These are phyloP conservation scores for Camellia oleifera DNA, from an alignment of 179 eudicot species.

Conservation along the genomic window DNA sequence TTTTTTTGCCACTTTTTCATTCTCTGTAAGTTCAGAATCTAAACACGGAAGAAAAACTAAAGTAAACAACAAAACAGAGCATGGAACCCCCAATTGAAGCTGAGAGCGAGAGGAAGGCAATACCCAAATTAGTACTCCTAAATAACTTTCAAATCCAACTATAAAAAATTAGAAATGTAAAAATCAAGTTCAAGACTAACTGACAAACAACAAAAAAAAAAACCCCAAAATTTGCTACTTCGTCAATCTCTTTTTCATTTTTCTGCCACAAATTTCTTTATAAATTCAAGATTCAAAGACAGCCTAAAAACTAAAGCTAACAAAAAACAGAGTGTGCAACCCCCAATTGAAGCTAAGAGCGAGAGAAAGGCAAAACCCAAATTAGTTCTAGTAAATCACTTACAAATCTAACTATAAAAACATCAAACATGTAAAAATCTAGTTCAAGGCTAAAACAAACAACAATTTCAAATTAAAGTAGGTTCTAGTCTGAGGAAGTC, in stretches of 20 bases:
- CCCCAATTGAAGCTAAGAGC: not conserved
- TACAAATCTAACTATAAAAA: not conserved
- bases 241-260: too few species aligned
- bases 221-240: too few species aligned
- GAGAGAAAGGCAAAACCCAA: not conserved
- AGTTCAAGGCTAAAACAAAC: not conserved
- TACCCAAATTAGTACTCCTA: not conserved
- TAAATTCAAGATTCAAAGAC: too few species aligned
- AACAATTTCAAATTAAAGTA: constrained; percentile 21
- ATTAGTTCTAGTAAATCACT: not conserved
- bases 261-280: too few species aligned
- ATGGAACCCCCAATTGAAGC: not conserved
- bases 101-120: not conserved
- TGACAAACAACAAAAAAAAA: too few species aligned
- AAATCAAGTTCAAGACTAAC: too few species aligned
- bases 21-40: too few species aligned
- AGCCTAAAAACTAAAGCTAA: not conserved
- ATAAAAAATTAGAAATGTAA: too few species aligned
- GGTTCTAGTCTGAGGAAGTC: constrained; percentile 82
- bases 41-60: too few species aligned
- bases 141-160: not conserved
- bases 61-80: too few species aligned
- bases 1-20: too few species aligned
- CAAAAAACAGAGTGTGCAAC: not conserved
- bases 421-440: not conserved